A percentile compares a stretch with the other conserved stretches of the same genome.
These are phyloP conservation scores for Triglochin maritima DNA, from an alignment of 106 monocot genomes.

Conservation along the genomic window DNA sequence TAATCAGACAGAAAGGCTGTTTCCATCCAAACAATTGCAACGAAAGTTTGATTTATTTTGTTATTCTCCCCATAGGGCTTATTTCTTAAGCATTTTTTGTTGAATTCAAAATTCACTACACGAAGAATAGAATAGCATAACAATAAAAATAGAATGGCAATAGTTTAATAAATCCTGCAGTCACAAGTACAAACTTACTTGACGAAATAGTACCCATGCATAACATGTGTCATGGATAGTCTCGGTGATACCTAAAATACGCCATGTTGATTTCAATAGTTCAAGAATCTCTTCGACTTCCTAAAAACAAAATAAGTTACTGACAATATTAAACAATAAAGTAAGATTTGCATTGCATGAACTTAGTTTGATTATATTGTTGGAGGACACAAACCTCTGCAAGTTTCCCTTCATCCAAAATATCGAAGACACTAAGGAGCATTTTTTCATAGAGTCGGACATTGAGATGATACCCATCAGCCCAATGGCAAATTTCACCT, in stretches of 20 bases:
- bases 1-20: too few species aligned
- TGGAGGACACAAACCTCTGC: slow-evolving; percentile 45
- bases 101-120: too few species aligned
- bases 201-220: slow-evolving; percentile 84
- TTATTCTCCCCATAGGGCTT: too few species aligned
- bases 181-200: slow-evolving; percentile 30
- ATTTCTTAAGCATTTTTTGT: too few species aligned
- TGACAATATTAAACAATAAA: neutral
- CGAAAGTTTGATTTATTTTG: too few species aligned
- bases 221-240: slow-evolving; percentile 92
- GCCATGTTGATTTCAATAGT: slow-evolving; percentile 79
- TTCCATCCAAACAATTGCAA: too few species aligned
- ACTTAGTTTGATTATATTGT: neutral
- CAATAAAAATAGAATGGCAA: too few species aligned
- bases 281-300: slow-evolving; percentile 97
- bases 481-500: slow-evolving; percentile 96
- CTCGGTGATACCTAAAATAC: slow-evolving; percentile 82
- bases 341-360: neutral
- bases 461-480: slow-evolving; percentile 93
- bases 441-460: slow-evolving; percentile 79
- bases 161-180: neutral
- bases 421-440: slow-evolving; percentile 89
- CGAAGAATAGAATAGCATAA: too few species aligned
- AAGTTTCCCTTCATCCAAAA: slow-evolving; percentile 90
- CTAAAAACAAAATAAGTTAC: slow-evolving; percentile 12